A percentile compares a stretch with the other conserved stretches of the same genome.
Conservation (phyloP, 148 eudicot genomes). For the Amaranthus palmeri region DNA sequence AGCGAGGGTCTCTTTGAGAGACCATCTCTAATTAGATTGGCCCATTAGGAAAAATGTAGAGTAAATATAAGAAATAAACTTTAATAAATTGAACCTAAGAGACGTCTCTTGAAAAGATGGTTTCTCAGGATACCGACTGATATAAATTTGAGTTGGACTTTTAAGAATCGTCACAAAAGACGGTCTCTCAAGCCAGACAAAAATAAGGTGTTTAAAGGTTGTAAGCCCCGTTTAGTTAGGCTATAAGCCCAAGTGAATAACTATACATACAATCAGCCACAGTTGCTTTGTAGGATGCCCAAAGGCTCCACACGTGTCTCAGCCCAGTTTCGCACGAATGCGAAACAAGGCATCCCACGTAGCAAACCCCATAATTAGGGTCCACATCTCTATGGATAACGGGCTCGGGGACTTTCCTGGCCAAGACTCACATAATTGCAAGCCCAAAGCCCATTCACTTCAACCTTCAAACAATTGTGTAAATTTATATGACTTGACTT, state of each 20-base stretch:
- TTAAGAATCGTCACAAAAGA: too few species aligned
- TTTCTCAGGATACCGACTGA: too few species aligned
- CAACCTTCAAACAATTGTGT: conserved; percentile 13
- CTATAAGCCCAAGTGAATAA: conserved; percentile 33
- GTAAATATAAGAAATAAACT: too few species aligned
- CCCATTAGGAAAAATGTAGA: too few species aligned
- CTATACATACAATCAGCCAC: conserved; percentile 28
- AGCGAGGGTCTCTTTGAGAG: too few species aligned
- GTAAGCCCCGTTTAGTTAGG: conserved; percentile 49
- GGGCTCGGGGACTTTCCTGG: conserved; percentile 52
- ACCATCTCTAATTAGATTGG: too few species aligned
- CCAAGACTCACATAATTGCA: not conserved
- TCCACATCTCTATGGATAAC: conserved; percentile 38
- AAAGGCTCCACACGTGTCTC: conserved; percentile 37
- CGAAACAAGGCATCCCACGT: not conserved
- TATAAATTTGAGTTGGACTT: too few species aligned
- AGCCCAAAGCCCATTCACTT: conserved; percentile 28
- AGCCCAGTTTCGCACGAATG: conserved; percentile 14
- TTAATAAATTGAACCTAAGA: too few species aligned
- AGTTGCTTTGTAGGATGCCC: conserved; percentile 3
- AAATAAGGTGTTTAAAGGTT: conserved; percentile 18
- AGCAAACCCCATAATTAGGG: conserved; percentile 27
- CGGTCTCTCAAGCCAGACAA: too few species aligned
- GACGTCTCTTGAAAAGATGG: too few species aligned
- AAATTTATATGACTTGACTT: rapidly evolving